Conservation (phyloP, 2,329 filamentous ascomycete species). For the Fusarium dlaminii region DNA sequence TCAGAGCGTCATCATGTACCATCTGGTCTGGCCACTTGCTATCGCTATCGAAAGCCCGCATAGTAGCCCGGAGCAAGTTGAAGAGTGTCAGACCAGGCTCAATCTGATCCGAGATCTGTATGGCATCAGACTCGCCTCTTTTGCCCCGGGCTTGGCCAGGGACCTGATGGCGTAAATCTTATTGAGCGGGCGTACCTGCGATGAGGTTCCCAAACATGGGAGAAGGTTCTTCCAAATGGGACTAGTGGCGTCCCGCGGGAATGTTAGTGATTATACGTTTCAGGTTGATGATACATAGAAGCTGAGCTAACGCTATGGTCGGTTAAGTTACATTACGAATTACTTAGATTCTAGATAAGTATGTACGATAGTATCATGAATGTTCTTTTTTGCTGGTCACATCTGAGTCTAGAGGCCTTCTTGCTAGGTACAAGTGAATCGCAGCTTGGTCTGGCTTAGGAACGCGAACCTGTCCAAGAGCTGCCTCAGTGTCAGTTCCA, state of each 20-base stretch:
- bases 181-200: not conserved
- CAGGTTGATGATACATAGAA: not conserved
- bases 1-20: constrained; percentile 23
- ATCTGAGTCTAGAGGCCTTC: not conserved
- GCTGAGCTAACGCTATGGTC: not conserved
- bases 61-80: constrained; percentile 5
- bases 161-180: constrained; percentile 5
- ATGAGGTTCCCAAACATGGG: not conserved
- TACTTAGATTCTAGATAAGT: not conserved
- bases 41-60: constrained; percentile 2
- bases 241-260: not conserved
- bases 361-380: not conserved
- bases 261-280: not conserved
- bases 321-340: not conserved
- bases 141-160: constrained; percentile 6
- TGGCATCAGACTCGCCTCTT: constrained; percentile 23
- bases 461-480: no score
- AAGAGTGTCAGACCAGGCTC: constrained; percentile 4
- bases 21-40: constrained; percentile 24
- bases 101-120: constrained; percentile 12
- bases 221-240: not conserved
- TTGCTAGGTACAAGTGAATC: not conserved
- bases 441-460: not conserved
- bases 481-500: not conserved
- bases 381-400: not conserved